Evolutionary conservation across 192 early-diverging fungal genomes (phyloP), one percentile per base, ranked within the genome.

Genomic region (Tieghemiomyces parasiticus): DNA sequence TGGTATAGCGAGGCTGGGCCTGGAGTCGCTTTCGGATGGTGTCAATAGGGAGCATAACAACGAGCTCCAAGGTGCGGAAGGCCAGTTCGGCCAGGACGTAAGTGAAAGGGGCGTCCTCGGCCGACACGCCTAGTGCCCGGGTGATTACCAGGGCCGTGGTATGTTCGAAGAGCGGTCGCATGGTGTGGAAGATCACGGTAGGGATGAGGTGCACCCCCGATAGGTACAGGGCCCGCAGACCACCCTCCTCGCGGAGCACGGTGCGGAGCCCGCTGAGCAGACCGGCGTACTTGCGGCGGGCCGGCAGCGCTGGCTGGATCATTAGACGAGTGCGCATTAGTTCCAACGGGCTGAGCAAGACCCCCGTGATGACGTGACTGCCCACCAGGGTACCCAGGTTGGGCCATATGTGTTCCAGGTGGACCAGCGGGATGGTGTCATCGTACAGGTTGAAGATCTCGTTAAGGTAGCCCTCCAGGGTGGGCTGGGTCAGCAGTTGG

Each of bases 371-470:
- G 0, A 88, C 67, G 67, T 87, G 79, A 16, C 86, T 88, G 1
- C 76, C 67, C 0, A 93, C 77, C 47, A 85, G 63, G 0, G 95
- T 95, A 13, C 78, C 71, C 14, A 84, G 59, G 38, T 81, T 81
- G 33, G 82, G 77, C 4, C 72, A 80, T 48, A 65, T 74, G 63
- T 50, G 76, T 66, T 77, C 81, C 68, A 78, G 67, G 58, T 73
- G 78, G 4, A 78, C 77, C 63, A 74, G 72, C 38, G 86, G 87
- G 68, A 79, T 81, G 47, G 76, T 68, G 62, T 90, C 90, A 55
- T 95, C 95, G 62, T 88, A 90, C n/a, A 95, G 76, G 58, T 83
- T 90, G 54, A 95, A 88, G 24, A 80, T 72, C 63, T 97, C 95
- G 70, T 97, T 95, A 46, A 97, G 62, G 22, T 74, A 65, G 16